Percentiles rank a stretch among this genome's conserved stretches.
Evolutionary conservation across 1,284 basidiomycete genomes (phyloP).

Genomic region (Moesziomyces parantarcticus): DNA sequence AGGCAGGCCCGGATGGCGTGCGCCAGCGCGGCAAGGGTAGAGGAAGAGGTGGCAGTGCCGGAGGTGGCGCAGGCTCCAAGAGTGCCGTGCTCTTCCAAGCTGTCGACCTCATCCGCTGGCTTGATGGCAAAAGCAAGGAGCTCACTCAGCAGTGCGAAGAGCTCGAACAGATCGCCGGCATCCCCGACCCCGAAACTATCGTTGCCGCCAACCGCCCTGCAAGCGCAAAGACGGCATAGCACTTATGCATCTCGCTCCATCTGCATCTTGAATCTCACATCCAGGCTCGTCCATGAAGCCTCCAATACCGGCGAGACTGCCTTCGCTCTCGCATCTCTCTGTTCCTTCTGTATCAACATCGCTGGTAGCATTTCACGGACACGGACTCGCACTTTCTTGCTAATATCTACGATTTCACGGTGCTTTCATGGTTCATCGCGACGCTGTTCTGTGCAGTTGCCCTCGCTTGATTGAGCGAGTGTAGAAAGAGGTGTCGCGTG

Average conservation of each 20-base stretch:
- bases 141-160: slow-evolving; percentile 51
- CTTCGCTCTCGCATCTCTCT: background rate
- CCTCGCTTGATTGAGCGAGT: background rate
- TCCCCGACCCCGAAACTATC: slow-evolving; percentile 35
- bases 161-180: slow-evolving; percentile 49
- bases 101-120: slow-evolving; percentile 65
- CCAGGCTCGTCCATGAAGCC: background rate
- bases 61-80: slow-evolving; percentile 64
- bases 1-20: slow-evolving; percentile 43
- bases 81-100: slow-evolving; percentile 66
- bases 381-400: background rate
- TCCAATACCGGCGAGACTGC: background rate
- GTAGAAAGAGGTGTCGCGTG: background rate
- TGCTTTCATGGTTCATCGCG: no score
- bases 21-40: slow-evolving; percentile 60
- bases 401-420: slow-evolving; percentile 7
- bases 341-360: slow-evolving; percentile 4
- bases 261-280: background rate
- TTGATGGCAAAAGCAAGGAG: slow-evolving; percentile 57
- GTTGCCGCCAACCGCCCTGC: slow-evolving; percentile 33
- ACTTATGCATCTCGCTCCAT: background rate
- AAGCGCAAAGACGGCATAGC: slow-evolving; percentile 17
- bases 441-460: no score
- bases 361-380: slow-evolving; percentile 9
- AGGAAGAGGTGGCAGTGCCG: slow-evolving; percentile 63